Evolutionary conservation across 305 asterid species (phyloP).

Genomic region (Fraxinus platypoda): DNA sequence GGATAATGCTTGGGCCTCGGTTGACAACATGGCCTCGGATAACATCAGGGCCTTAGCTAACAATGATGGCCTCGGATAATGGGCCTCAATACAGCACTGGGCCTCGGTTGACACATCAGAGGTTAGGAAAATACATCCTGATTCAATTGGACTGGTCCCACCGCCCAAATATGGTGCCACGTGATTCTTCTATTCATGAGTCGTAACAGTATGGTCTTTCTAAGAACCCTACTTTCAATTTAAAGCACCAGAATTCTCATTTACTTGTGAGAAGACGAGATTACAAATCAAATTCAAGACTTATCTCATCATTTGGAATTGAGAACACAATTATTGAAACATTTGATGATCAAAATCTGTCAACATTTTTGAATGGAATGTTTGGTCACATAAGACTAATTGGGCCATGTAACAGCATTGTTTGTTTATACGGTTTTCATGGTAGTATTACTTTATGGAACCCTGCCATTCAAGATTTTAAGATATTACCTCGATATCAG

Average conservation of each 20-base stretch:
- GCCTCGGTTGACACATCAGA: no score
- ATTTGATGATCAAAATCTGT: constrained; percentile 35
- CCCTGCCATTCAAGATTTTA: constrained; percentile 43
- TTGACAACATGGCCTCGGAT: no score
- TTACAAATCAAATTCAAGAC: constrained; percentile 35
- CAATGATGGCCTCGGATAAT: no score
- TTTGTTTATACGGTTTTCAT: constrained; percentile 49
- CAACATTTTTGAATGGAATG: constrained; percentile 33
- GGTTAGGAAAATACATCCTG: no score
- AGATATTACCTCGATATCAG: constrained; percentile 32
- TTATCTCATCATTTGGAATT: constrained; percentile 33
- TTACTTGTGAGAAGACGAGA: constrained; percentile 46
- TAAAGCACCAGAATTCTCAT: constrained; percentile 24
- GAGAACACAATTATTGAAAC: constrained; percentile 1
- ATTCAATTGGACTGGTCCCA: no score
- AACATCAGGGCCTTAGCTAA: no score
- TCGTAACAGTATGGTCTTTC: constrained; percentile 20
- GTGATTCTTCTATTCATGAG: no score
- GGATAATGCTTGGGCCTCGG: no score
- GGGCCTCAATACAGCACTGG: no score
- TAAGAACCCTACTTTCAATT: constrained; percentile 31
- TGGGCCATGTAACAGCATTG: constrained; percentile 53
- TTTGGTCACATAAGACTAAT: constrained; percentile 54
- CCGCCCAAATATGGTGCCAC: no score
- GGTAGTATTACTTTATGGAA: constrained; percentile 55